Conservation (phyloP, 192 early-diverging fungal species). For the Linnemannia hyalina region DNA sequence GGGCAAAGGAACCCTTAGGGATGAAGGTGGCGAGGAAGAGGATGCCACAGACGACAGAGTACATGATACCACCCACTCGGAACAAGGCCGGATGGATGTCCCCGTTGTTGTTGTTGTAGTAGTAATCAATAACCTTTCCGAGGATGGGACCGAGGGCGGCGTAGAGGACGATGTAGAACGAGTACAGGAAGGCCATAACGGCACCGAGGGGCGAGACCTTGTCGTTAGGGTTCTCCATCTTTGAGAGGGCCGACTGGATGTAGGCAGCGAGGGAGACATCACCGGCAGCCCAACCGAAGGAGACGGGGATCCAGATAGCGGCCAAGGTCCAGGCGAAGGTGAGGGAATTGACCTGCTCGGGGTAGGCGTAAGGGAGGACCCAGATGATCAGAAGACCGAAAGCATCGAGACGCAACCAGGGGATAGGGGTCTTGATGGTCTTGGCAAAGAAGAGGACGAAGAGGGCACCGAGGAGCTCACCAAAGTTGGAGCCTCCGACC, state of each 20-base stretch:
- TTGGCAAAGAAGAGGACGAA: slow-evolving; percentile 64
- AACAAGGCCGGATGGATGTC: slow-evolving; percentile 51
- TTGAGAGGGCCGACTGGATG: slow-evolving; percentile 59
- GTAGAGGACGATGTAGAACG: slow-evolving; percentile 64
- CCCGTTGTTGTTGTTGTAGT: slow-evolving; percentile 18
- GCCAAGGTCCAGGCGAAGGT: slow-evolving; percentile 62
- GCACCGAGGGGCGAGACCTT: slow-evolving; percentile 61
- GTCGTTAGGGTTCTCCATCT: slow-evolving; percentile 45
- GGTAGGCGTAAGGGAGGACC: slow-evolving; percentile 48
- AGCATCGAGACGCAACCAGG: slow-evolving; percentile 68
- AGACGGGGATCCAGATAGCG: slow-evolving; percentile 62
- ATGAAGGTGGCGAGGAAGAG: slow-evolving; percentile 66
- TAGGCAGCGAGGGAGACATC: slow-evolving; percentile 70
- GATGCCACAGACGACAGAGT: slow-evolving; percentile 58
- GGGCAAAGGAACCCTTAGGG: slow-evolving; percentile 64
- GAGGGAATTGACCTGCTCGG: slow-evolving; percentile 23
- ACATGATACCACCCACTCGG: slow-evolving; percentile 61
- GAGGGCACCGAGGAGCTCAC: slow-evolving; percentile 66
- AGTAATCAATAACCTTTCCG: slow-evolving; percentile 57
- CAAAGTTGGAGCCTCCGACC: slow-evolving; percentile 72
- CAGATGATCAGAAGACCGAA: slow-evolving; percentile 55
- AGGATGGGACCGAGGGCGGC: slow-evolving; percentile 56
- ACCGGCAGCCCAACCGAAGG: slow-evolving; percentile 72
- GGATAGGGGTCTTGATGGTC: slow-evolving; percentile 65
- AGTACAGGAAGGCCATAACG: slow-evolving; percentile 73